Evolutionary conservation across 257 asterid species (phyloP).

Genomic region (Solanum ossicruentum): DNA sequence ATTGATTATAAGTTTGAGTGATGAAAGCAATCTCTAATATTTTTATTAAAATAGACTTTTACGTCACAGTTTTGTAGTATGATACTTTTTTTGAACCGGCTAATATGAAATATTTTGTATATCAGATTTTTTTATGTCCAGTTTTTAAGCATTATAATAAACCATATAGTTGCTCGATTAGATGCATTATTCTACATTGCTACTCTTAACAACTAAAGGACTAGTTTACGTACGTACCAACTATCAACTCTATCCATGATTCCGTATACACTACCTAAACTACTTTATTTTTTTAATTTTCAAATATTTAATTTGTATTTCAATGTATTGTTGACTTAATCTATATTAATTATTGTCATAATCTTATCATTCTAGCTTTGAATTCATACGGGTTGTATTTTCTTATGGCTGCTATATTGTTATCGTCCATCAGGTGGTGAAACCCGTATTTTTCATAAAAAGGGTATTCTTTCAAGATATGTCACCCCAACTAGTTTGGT

Average conservation of each 20-base stretch:
- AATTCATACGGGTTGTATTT: background rate
- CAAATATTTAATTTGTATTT: background rate
- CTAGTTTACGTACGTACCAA: background rate
- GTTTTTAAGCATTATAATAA: background rate
- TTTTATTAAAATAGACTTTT: too few relatives aligned
- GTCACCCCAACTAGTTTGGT: too few relatives aligned
- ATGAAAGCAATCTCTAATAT: too few relatives aligned
- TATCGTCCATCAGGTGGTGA: too few relatives aligned
- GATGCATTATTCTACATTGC: background rate
- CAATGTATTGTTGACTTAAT: background rate
- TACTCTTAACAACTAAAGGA: background rate
- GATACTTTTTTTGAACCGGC: background rate
- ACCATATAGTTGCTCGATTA: too few relatives aligned
- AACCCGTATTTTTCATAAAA: too few relatives aligned
- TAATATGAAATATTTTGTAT: too few relatives aligned
- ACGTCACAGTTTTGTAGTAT: too few relatives aligned
- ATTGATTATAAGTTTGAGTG: too few relatives aligned
- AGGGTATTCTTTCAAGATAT: too few relatives aligned
- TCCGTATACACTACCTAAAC: background rate
- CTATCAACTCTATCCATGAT: background rate
- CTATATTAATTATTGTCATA: background rate
- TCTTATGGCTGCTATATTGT: background rate
- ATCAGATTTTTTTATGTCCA: too few relatives aligned
- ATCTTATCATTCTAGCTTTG: background rate
- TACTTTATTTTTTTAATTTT: background rate